Conservation (phyloP, 73 alveolate genomes). For the Paramecium bursaria region DNA sequence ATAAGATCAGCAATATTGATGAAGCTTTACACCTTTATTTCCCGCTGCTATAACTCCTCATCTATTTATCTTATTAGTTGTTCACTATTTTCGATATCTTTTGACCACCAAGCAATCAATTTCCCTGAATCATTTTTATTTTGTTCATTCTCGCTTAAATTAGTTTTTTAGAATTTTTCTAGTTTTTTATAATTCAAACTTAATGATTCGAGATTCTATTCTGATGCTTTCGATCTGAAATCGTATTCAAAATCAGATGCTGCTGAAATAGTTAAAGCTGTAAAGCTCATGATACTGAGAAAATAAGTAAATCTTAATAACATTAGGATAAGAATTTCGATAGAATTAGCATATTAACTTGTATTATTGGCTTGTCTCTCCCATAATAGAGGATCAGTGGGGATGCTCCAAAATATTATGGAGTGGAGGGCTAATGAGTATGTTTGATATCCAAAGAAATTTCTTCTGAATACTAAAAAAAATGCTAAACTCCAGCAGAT, state of each 20-base stretch:
- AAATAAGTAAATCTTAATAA: no score
- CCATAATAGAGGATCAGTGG: neutral
- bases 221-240: constrained; percentile 18
- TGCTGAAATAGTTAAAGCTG: neutral
- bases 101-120: constrained; percentile 3
- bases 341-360: constrained; percentile 21
- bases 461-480: constrained; percentile 17
- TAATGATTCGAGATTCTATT: neutral
- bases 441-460: neutral
- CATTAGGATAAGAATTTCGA: neutral
- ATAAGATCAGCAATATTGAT: constrained; percentile 12
- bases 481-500: constrained; percentile 31
- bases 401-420: constrained; percentile 40
- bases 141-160: constrained; percentile 38
- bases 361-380: constrained; percentile 49
- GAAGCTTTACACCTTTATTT: constrained; percentile 1
- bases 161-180: constrained; percentile 28
- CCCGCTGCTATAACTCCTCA: neutral
- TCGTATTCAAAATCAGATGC: constrained; percentile 56
- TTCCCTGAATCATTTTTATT: constrained; percentile 40
- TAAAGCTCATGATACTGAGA: no score
- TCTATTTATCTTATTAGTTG: neutral
- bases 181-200: neutral
- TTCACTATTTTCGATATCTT: neutral
- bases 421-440: constrained; percentile 1